These are phyloP conservation scores for Pseudopithomyces chartarum DNA, from an alignment of 2,329 filamentous ascomycete genomes.

Conservation along the genomic window DNA sequence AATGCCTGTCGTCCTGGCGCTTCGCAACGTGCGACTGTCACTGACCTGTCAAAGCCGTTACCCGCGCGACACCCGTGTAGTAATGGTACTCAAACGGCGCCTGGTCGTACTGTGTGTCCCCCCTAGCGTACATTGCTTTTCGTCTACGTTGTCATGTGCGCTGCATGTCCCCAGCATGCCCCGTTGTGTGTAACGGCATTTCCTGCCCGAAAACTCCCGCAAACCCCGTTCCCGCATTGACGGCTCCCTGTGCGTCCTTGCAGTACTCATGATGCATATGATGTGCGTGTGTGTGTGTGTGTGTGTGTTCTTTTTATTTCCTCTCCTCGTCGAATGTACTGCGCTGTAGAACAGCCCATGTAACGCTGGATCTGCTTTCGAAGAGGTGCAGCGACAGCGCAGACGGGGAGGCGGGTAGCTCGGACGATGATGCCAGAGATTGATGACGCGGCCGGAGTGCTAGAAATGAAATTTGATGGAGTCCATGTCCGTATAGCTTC, in stretches of 20 bases:
- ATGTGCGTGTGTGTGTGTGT: not conserved
- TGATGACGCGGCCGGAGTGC: conserved; percentile 19
- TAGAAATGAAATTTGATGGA: conserved; percentile 15
- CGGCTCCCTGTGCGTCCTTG: conserved; percentile 23
- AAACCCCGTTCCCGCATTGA: conserved; percentile 29
- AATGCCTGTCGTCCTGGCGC: conserved; percentile 12
- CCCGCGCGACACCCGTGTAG: conserved; percentile 19
- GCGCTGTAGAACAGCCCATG: conserved; percentile 14
- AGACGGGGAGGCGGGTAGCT: conserved; percentile 5
- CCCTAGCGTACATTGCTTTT: conserved; percentile 24
- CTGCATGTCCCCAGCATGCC: conserved; percentile 11
- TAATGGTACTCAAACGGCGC: conserved; percentile 15
- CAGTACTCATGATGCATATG: conserved; percentile 14
- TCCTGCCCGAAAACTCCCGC: conserved; percentile 35
- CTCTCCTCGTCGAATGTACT: conserved; percentile 9
- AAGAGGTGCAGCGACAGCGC: conserved; percentile 20
- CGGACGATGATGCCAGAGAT: conserved; percentile 12
- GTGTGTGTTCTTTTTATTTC: conserved; percentile 2
- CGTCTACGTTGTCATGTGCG: conserved; percentile 23
- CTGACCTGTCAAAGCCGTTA: conserved; percentile 36
- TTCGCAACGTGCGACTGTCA: conserved; percentile 29
- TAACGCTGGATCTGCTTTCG: conserved; percentile 26
- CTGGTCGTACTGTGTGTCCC: conserved; percentile 25
- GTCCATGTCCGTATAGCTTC: conserved; percentile 13
- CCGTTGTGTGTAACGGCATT: conserved; percentile 23